Evolutionary conservation across 306 rosid genomes (phyloP).

Genomic region (Gastrolobium bilobum): DNA sequence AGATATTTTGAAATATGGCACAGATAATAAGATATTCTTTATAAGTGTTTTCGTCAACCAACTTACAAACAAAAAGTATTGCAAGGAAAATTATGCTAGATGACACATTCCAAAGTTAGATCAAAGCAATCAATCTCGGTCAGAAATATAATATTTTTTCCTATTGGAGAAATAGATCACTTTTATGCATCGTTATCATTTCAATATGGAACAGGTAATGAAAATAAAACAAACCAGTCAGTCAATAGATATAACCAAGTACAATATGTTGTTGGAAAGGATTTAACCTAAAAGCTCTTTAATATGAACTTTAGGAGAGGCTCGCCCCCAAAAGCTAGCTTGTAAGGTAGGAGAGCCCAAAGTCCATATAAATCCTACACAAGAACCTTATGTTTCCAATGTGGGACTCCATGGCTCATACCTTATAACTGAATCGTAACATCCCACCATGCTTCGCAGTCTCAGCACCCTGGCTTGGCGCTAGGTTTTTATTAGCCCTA

Average conservation of each 20-base stretch:
- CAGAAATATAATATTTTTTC: background rate
- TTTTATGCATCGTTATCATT: constrained; percentile 19
- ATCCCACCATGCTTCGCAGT: too few species aligned
- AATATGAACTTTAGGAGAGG: too few species aligned
- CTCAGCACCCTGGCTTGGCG: too few species aligned
- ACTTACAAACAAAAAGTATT: constrained; percentile 16
- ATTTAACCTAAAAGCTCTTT: constrained; percentile 17
- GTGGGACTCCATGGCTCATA: too few species aligned
- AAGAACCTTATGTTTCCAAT: too few species aligned
- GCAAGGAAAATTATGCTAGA: background rate
- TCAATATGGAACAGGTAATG: background rate
- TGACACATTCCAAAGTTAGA: background rate
- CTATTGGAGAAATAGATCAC: background rate
- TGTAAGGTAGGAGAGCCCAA: too few species aligned
- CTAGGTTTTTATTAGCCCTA: too few species aligned
- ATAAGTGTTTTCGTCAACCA: background rate
- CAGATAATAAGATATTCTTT: background rate
- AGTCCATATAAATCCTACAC: too few species aligned
- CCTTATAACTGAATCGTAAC: too few species aligned
- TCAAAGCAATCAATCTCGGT: background rate
- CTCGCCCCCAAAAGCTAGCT: too few species aligned
- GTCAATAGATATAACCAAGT: background rate
- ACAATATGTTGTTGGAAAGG: constrained; percentile 23
- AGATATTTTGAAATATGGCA: constrained; percentile 36
- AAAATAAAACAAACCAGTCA: background rate